Base-by-base conservation (phyloP, 129 eudicot genomes). In the Helianthus tuberosus region DNA sequence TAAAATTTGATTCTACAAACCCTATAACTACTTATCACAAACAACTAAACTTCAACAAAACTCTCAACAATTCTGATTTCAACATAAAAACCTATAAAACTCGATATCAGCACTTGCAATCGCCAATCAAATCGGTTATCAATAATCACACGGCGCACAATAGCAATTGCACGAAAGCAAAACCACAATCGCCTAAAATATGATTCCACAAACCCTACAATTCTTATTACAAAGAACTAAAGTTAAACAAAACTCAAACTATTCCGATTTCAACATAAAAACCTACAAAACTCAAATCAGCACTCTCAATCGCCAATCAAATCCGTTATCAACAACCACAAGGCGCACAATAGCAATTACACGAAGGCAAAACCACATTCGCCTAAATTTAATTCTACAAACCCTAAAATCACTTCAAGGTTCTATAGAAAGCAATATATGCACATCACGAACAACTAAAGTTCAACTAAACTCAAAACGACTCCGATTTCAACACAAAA, bases 1-100 rank as follows among this genome's bases (percentile, higher is more conserved):
- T 69, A 69, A 69, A 35, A 17, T 69, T 32, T 51, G 62, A 68
- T 68, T 48, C 52, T 15, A 12, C 60, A 25, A 68, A 6, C 73
- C 44, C 60, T 47, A 7, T 5, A 36, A 49, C 16, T 20, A 41
- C 38, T 23, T 35, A 39, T 44, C 48, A 25, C 73, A 11, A 1
- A 49, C 44, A 65, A 53, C 52, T 0, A 16, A 38, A 71, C 52
- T 23, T 14, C 9, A n/a, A 72, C 12, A 13, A 39, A 41, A 5
- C 16, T 17, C 48, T 13, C 25, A 27, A 41, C 14, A 17, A 46
- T 1, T 6, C 41, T 5, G 32, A 60, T 27, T 15, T 44, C 48
- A 73, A 63, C 61, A 62, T 7, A 27, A 41, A 5, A 41, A 41
- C 2, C 46, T 6, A 41, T 1, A 41, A 41, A 41, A 41, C 25